Percentiles rank a stretch among this genome's conserved stretches.
Conservation (phyloP, 768 basidiomycete genomes). For the Hysterangium stoloniferum region DNA sequence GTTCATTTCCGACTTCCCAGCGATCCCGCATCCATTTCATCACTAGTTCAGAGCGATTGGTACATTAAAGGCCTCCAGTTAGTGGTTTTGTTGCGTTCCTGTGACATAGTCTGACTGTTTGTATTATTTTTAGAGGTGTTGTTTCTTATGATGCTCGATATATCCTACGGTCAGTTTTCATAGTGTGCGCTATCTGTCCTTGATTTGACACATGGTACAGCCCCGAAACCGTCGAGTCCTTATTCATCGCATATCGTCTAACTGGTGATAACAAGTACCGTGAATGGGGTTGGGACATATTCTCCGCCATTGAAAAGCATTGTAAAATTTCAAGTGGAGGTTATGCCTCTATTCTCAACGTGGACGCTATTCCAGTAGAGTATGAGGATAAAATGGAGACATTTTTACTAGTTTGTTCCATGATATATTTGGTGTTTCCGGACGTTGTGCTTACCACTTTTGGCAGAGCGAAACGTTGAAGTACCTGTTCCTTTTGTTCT, state of each 20-base stretch:
- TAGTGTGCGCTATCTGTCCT: neutral
- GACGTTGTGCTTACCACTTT: neutral
- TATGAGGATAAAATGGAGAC: conserved; percentile 93
- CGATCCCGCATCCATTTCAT: conserved; percentile 41
- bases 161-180: conserved; percentile 66
- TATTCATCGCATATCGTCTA: conserved; percentile 86
- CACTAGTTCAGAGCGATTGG: conserved; percentile 60
- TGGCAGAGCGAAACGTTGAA: conserved; percentile 83
- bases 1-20: conserved; percentile 70
- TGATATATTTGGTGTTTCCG: neutral
- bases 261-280: conserved; percentile 81
- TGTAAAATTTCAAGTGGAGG: conserved; percentile 74
- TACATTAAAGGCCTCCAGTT: conserved; percentile 69
- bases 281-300: conserved; percentile 81
- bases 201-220: conserved; percentile 27
- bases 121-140: conserved; percentile 6
- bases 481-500: conserved; percentile 84
- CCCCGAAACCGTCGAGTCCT: conserved; percentile 91
- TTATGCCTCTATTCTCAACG: conserved; percentile 77
- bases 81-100: neutral
- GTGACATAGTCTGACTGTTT: neutral
- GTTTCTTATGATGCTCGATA: conserved; percentile 79
- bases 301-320: conserved; percentile 80
- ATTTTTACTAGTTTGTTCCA: conserved; percentile 66
- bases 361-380: conserved; percentile 62